A percentile compares a stretch with the other conserved stretches of the same genome.
Evolutionary conservation across 2,329 filamentous ascomycete species (phyloP).

Genomic region (Aspergillus sp.): DNA sequence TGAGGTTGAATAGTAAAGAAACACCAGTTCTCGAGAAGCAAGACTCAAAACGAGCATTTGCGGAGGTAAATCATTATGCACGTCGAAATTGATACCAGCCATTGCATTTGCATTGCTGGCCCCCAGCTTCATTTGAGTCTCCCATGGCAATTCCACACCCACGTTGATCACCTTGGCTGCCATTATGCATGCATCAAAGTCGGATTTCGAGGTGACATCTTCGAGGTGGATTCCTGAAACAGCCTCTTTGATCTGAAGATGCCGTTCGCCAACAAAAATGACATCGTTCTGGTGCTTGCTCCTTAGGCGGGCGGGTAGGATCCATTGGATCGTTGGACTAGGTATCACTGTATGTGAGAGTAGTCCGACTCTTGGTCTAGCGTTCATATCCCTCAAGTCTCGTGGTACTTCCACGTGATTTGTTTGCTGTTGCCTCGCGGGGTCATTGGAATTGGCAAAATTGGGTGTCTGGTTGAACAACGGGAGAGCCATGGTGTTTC

Average conservation of each 20-base stretch:
- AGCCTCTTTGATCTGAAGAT: slow-evolving; percentile 76
- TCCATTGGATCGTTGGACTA: slow-evolving; percentile 69
- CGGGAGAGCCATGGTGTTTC: slow-evolving; percentile 5
- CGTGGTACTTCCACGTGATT: slow-evolving; percentile 12
- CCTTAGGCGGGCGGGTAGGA: slow-evolving; percentile 75
- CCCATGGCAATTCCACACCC: slow-evolving; percentile 36
- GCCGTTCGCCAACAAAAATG: slow-evolving; percentile 78
- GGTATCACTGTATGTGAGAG: slow-evolving; percentile 73
- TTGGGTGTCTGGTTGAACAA: slow-evolving; percentile 1
- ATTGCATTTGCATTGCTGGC: slow-evolving; percentile 5
- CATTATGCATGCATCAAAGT: slow-evolving; percentile 75
- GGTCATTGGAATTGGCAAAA: background rate
- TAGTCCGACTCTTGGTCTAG: slow-evolving; percentile 60
- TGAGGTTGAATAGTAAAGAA: slow-evolving; percentile 60
- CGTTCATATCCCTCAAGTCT: background rate
- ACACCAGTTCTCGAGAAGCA: slow-evolving; percentile 67
- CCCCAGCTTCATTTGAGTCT: slow-evolving; percentile 23
- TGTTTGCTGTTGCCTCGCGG: slow-evolving; percentile 1
- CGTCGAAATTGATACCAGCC: slow-evolving; percentile 2
- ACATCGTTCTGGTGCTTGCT: slow-evolving; percentile 70
- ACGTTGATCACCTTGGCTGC: slow-evolving; percentile 72
- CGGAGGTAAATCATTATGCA: slow-evolving; percentile 54
- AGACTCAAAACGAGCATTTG: slow-evolving; percentile 76
- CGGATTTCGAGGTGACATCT: slow-evolving; percentile 69
- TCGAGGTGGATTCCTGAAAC: slow-evolving; percentile 60